phyloP scores from a whole-genome alignment of 768 basidiomycete species.

The Dentipellis fragilis region DNA sequence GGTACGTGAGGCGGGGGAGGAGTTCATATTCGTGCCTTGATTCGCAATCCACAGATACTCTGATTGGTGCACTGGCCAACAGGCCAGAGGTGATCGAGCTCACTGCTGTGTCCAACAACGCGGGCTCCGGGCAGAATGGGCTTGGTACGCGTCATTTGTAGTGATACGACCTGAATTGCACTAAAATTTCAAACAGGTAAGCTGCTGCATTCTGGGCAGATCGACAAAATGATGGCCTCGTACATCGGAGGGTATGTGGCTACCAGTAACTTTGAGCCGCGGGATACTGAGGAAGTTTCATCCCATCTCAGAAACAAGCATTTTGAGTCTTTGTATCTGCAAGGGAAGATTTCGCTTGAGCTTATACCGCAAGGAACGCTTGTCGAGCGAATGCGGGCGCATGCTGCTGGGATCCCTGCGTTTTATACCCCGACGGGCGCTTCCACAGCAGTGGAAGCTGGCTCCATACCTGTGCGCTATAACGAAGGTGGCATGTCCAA shows the following conservation, averaged over 20 bases:
- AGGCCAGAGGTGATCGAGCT: conserved; percentile 66
- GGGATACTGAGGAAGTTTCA: background rate
- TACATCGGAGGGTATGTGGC: conserved; percentile 71
- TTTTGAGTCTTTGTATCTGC: conserved; percentile 74
- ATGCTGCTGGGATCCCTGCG: conserved; percentile 87
- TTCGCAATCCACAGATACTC: conserved; percentile 45
- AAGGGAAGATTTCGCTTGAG: conserved; percentile 74
- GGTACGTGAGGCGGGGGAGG: conserved; percentile 31
- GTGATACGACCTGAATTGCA: background rate
- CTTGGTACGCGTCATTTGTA: conserved; percentile 37
- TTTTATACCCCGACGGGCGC: conserved; percentile 91
- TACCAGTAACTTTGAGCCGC: background rate
- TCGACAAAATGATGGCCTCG: conserved; percentile 78
- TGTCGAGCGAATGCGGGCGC: conserved; percentile 78
- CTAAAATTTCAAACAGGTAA: conserved; percentile 37
- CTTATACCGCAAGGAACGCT: conserved; percentile 90
- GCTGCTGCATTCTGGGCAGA: conserved; percentile 62
- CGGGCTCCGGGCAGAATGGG: conserved; percentile 60
- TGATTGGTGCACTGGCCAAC: conserved; percentile 67
- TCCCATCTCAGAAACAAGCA: conserved; percentile 57
- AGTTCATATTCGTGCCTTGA: background rate
- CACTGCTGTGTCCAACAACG: conserved; percentile 85
- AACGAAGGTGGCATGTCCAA: conserved; percentile 63
- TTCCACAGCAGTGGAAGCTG: conserved; percentile 72
- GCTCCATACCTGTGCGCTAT: conserved; percentile 70